A percentile compares a stretch with the other conserved stretches of the same genome.
phyloP scores from a whole-genome alignment of 2,329 filamentous ascomycete genomes.

The Sarocladium brachiariae region DNA sequence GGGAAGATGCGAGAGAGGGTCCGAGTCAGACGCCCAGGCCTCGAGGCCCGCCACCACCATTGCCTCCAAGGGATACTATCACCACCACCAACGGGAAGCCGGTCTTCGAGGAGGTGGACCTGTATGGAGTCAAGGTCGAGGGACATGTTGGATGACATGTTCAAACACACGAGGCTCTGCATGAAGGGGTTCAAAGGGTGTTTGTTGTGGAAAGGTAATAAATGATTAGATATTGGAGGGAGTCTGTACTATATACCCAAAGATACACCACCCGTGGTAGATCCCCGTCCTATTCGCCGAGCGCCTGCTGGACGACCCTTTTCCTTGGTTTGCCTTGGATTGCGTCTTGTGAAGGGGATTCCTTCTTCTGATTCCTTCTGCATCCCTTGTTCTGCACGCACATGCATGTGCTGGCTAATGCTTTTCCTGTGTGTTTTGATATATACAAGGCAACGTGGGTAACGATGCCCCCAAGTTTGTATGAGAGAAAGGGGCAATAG shows the following conservation, averaged over 20 bases:
- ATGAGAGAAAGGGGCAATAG: not conserved
- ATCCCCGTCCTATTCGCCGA: slow-evolving; percentile 4
- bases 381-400: no score
- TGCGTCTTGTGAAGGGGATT: no score
- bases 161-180: not conserved
- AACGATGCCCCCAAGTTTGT: not conserved
- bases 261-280: not conserved
- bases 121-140: not conserved
- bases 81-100: not conserved
- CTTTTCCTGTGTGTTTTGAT: no score
- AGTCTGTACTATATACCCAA: not conserved
- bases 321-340: no score
- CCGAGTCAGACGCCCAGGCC: slow-evolving; percentile 8
- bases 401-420: no score
- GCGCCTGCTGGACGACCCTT: no score
- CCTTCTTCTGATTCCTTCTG: no score
- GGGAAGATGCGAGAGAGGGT: slow-evolving; percentile 2
- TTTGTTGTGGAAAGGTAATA: no score
- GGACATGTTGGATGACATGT: not conserved
- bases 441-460: not conserved
- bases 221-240: slow-evolving; percentile 1
- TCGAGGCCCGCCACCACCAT: slow-evolving; percentile 10
- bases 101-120: slow-evolving; percentile 11
- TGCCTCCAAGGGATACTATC: slow-evolving; percentile 1
- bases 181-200: not conserved